phyloP scores from a whole-genome alignment of 371 early-diverging fungal species.

The Dichotomocladium elegans region DNA sequence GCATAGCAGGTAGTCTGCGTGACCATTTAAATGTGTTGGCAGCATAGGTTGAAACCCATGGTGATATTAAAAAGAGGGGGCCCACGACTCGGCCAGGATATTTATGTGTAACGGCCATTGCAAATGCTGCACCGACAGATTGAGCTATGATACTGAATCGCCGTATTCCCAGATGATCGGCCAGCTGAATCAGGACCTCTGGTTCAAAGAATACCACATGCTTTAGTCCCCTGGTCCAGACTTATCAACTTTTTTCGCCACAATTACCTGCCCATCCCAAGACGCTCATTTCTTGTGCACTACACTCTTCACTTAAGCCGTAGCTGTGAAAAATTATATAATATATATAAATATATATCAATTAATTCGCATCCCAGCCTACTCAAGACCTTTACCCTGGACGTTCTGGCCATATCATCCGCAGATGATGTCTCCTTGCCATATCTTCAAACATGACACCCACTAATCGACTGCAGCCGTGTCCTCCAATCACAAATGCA shows the following conservation, averaged over 20 bases:
- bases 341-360: too few species aligned
- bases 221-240: neutral
- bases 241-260: neutral
- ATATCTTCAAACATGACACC: constrained; percentile 52
- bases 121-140: constrained; percentile 48
- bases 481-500: constrained; percentile 45
- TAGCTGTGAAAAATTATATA: constrained; percentile 19
- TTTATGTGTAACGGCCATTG: constrained; percentile 33
- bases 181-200: constrained; percentile 42
- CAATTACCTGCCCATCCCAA: constrained; percentile 44
- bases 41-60: constrained; percentile 48
- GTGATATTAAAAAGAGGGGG: constrained; percentile 42
- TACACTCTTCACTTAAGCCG: constrained; percentile 42
- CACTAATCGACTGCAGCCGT: constrained; percentile 43
- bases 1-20: constrained; percentile 35
- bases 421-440: constrained; percentile 24
- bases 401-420: constrained; percentile 50
- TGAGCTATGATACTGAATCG: constrained; percentile 44
- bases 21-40: constrained; percentile 54
- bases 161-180: constrained; percentile 26
- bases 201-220: neutral
- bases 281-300: constrained; percentile 32
- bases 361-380: neutral
- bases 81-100: constrained; percentile 35
- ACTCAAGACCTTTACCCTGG: too few species aligned